Evolutionary conservation across 1,284 basidiomycete species (phyloP), one percentile per base, ranked within the genome.

Genomic region (Moesziomyces globuligerus): DNA sequence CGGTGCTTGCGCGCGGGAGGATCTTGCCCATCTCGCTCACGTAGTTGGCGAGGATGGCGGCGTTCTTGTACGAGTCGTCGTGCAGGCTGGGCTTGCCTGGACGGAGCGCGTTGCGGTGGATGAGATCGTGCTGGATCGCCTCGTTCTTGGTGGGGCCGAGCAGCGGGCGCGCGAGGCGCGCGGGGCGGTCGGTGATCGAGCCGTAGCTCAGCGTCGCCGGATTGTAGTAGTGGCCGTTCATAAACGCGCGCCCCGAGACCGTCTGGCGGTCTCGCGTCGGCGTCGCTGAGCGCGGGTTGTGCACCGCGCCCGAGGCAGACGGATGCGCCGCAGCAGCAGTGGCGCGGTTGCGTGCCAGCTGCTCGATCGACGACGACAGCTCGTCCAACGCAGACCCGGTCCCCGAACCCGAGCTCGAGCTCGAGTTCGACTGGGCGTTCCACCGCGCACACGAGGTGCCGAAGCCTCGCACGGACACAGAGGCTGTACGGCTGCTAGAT

Each of bases 21-120:
- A 97, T 92, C 85, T 90, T 92, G 52, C 93, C 94, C 88, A 97
- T 91, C 26, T 88, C 87, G 7, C 91, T 87, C 54, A 93, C 84
- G 81, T 88, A 97, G 11, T 84, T 73, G n/a, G 85, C 84, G 38
- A 93, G 85, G 24, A 97, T 85, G 11, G 83, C 77, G 0, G 89
- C 86, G 83, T 96, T 95, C 69, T 85, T 86, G 84, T 84, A 93
- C 39, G 72, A 76, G 55, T 85, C 84, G 29, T 81, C 79, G 41
- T 73, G 65, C 23, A 81, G 51, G 15, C 65, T 73, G 7, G 79
- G 73, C 44, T 83, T 78, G 8, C 76, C 66, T 0, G 83, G 84
- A 36, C 83, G 76, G 34, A 85, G 62, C 9, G 66, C 57, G 46
- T 83, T 81, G 41, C 78, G 69, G 48, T 77, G 71, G 52, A 85